Percentiles rank a stretch among this genome's conserved stretches.
Conservation (phyloP, 306 rosid genomes). For the Cicer arietinum region DNA sequence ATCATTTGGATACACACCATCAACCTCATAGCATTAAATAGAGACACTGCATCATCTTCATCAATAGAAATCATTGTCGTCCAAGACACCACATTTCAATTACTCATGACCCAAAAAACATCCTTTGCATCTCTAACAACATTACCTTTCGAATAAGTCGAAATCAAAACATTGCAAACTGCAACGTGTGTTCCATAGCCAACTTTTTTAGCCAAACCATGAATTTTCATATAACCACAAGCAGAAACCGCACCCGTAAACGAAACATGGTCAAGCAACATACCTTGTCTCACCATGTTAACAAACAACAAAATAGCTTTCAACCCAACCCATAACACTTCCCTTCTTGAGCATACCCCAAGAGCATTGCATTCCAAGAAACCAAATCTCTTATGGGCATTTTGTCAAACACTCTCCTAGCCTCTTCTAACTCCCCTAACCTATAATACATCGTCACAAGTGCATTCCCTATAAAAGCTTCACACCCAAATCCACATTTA, state of each 20-base stretch:
- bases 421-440: constrained; percentile 59
- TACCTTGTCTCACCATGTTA: constrained; percentile 69
- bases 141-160: constrained; percentile 72
- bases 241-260: constrained; percentile 83
- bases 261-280: constrained; percentile 71
- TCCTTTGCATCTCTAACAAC: constrained; percentile 60
- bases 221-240: constrained; percentile 74
- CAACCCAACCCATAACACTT: constrained; percentile 56
- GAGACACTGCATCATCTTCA: constrained; percentile 65
- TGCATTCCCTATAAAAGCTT: constrained; percentile 79
- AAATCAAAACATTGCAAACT: constrained; percentile 79
- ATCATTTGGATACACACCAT: constrained; percentile 74
- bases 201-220: constrained; percentile 64
- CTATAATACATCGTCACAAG: constrained; percentile 76
- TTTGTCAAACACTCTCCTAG: constrained; percentile 68
- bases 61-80: constrained; percentile 76
- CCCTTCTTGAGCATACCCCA: constrained; percentile 80
- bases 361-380: constrained; percentile 80
- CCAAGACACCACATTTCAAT: constrained; percentile 84
- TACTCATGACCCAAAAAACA: constrained; percentile 58
- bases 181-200: constrained; percentile 66
- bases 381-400: constrained; percentile 67
- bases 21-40: constrained; percentile 69
- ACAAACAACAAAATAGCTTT: constrained; percentile 63
- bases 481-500: constrained; percentile 64